Conservation (phyloP, 768 basidiomycete species). For the Russula ochroleuca region DNA sequence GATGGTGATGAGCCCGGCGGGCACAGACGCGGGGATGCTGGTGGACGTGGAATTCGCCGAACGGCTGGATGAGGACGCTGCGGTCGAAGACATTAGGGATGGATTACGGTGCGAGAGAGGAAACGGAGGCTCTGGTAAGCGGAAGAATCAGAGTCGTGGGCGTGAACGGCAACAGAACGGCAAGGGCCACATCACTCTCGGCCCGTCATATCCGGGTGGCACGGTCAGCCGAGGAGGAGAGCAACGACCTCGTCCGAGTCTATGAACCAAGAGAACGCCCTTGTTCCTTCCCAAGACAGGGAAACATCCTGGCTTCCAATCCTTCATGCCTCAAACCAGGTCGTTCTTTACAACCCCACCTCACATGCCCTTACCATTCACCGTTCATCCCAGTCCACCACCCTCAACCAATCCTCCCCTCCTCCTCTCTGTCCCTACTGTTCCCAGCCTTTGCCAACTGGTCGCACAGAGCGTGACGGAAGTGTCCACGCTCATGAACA, state of each 20-base stretch:
- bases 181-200: too few species aligned
- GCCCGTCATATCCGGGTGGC: too few species aligned
- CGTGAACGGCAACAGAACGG: too few species aligned
- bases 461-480: slow-evolving; percentile 31
- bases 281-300: slow-evolving; percentile 23
- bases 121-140: neutral
- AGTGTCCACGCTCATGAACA: slow-evolving; percentile 34
- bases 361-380: slow-evolving; percentile 77
- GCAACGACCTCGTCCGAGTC: neutral
- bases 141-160: neutral
- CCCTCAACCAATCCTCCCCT: slow-evolving; percentile 1
- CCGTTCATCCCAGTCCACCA: slow-evolving; percentile 22
- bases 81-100: slow-evolving; percentile 1
- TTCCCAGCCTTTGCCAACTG: slow-evolving; percentile 50
- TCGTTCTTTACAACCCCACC: slow-evolving; percentile 82
- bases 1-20: slow-evolving; percentile 64
- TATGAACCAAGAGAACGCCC: slow-evolving; percentile 22
- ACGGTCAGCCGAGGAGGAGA: too few species aligned
- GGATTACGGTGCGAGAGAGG: neutral
- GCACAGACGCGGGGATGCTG: slow-evolving; percentile 46
- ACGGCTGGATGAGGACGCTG: neutral
- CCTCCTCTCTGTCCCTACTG: slow-evolving; percentile 64
- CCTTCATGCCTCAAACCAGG: slow-evolving; percentile 76
- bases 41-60: neutral
- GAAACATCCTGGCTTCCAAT: slow-evolving; percentile 68